Evolutionary conservation across 257 asterid species (phyloP).

Genomic region (Jaltomata sinuosa): DNA sequence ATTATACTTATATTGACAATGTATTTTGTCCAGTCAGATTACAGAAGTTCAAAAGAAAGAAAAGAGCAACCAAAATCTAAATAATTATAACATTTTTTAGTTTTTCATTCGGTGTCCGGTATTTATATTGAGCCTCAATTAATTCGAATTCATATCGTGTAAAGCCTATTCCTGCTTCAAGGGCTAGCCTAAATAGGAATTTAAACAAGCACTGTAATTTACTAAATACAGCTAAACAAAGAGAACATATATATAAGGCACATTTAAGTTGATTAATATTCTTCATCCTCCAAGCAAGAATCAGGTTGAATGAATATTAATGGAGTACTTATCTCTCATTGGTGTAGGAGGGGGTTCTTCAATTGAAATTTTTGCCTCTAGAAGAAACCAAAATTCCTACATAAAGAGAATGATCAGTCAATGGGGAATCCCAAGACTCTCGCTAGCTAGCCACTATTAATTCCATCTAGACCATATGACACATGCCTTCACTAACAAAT

Average conservation of each 20-base stretch:
- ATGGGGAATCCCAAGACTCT: background rate
- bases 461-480: background rate
- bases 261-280: background rate
- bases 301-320: background rate
- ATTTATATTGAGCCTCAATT: too few relatives aligned
- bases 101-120: too few relatives aligned
- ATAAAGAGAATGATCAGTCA: background rate
- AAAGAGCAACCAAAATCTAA: too few relatives aligned
- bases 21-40: too few relatives aligned
- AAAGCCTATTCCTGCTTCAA: background rate
- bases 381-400: background rate
- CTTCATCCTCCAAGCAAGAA: background rate
- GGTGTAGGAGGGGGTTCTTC: background rate
- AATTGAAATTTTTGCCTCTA: background rate
- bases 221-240: background rate
- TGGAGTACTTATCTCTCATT: background rate
- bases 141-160: too few relatives aligned
- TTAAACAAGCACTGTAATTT: background rate
- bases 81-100: too few relatives aligned
- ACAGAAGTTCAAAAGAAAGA: too few relatives aligned
- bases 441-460: background rate
- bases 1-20: too few relatives aligned
- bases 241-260: background rate
- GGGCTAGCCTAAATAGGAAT: background rate
- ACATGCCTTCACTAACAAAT: background rate